Base-by-base conservation (phyloP, 345 rosid species). In the Salix exigua region DNA sequence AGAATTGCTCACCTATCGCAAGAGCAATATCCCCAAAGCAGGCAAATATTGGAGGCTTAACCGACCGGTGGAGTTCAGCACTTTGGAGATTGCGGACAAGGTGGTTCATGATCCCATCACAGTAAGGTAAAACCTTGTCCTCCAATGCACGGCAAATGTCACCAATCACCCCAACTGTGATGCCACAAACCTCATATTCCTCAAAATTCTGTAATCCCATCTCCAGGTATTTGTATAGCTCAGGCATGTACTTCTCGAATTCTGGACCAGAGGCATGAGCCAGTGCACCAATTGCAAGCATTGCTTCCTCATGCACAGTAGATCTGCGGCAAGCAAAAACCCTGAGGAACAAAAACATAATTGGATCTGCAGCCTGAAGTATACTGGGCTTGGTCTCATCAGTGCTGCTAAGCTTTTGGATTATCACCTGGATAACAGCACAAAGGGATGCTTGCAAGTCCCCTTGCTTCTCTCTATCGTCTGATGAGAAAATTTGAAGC, bases 241-340 rank as follows among this genome's bases (percentile, higher is more conserved):
- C 94, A 1, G 89, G 78, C 92, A 95, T 89, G 76, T 95, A 95
- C 77, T 88, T 95, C 40, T 75, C 86, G 73, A 95, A 95, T 75
- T 88, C 93, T 19, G 92, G 48, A 70, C 98, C 99, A 75, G 90
- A 85, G 2, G 97, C 98, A 81, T 93, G 91, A 70, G 99, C 99
- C 61, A 96, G 91, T 11, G 98, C 91, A 75, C 99, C 99, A 7
- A 96, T 91, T 38, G 99, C 99, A 37, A 96, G 98, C 99, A 96
- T 96, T 60, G 97, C 98, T 83, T 96, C 99, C 87, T 96, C 97
- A n/a, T 92, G 97, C 67, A 93, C 97, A 9, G 97, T 93, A 76
- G 99, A 91, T 84, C 94, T 93, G 76, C 88, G 92, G 81, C 97
- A 96, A 65, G 88, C 94, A 77, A 96, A 88, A 66, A 93, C 98